These are phyloP conservation scores for Saccharomycopsis hybrid DNA, from an alignment of 1,139 yeast genomes.

Conservation along the genomic window DNA sequence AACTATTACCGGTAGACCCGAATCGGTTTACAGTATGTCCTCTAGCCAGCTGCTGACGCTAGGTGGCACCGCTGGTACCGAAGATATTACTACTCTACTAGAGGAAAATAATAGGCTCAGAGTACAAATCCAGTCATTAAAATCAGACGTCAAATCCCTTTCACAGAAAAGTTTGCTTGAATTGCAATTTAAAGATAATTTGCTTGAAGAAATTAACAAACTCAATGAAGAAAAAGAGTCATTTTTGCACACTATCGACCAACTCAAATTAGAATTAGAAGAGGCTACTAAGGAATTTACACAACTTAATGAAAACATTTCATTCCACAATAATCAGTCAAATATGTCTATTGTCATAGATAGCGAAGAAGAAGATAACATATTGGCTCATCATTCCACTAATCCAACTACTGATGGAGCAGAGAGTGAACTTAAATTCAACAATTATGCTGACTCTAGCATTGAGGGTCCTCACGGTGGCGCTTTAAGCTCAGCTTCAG, in stretches of 20 bases:
- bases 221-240: constrained; percentile 9
- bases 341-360: constrained; percentile 1
- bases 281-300: constrained; percentile 10
- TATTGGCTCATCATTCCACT: neutral
- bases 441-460: neutral
- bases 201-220: constrained; percentile 11
- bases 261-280: constrained; percentile 9
- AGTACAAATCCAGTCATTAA: constrained; percentile 1
- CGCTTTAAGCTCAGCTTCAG: neutral
- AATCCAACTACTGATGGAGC: neutral
- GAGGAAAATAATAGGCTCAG: constrained; percentile 9
- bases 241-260: neutral
- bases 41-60: neutral
- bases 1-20: neutral
- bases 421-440: neutral
- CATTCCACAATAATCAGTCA: neutral
- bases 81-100: neutral
- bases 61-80: neutral
- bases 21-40: neutral
- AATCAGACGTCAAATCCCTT: neutral
- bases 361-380: neutral
- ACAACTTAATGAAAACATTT: constrained; percentile 9
- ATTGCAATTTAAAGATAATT: constrained; percentile 7
- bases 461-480: neutral
- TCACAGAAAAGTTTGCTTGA: constrained; percentile 6